Base-by-base conservation (phyloP, 2,329 filamentous ascomycete species). In the Beauveria sp. region DNA sequence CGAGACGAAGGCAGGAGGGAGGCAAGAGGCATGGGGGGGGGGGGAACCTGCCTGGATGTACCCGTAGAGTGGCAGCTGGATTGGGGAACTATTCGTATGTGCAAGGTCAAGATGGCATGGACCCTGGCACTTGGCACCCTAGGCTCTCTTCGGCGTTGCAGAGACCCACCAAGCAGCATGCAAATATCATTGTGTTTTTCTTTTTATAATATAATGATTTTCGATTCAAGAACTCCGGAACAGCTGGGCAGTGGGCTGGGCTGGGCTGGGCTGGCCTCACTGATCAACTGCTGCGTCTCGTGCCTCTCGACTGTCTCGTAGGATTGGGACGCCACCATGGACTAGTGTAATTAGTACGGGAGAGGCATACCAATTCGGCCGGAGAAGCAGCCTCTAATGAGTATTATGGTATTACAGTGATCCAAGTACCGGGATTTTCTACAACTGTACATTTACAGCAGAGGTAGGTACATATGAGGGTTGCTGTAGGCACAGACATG, bases 71-170 rank as follows among this genome's bases (percentile, higher is more conserved):
- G 45, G 45, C 43, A 50, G 55, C 45, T 51, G 42, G 46, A 18
- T 45, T 40, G 55, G 46, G 56, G 56, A 52, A 51, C 38, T 24
- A 42, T 14, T 38, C 34, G 34, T 38, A 34, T 5, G 12, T 34
- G 5, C 30, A 34, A 34, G 30, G 12, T 34, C 10, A 14, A 34
- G 30, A 38, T 38, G 34, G 53, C 49, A 60, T 49, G 38, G 30
- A 55, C 52, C 45, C 52, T 61, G 59, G 50, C n/a, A 56, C 51
- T 30, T 38, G 34, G 34, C 34, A 16, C 34, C 30, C 51, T 61
- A 52, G 58, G 20, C 51, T 53, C 45, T 49, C 43, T 30, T 49
- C 45, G 45, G 59, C 52, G 34, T 18, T 46, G 47, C n/a, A 38
- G 6, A 18, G 50, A 22, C 46, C 43, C 34, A 26, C 30, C 20